A percentile compares a stretch with the other conserved stretches of the same genome.
phyloP scores from a whole-genome alignment of 2,329 filamentous ascomycete genomes.

The Cladophialophora immunda region DNA sequence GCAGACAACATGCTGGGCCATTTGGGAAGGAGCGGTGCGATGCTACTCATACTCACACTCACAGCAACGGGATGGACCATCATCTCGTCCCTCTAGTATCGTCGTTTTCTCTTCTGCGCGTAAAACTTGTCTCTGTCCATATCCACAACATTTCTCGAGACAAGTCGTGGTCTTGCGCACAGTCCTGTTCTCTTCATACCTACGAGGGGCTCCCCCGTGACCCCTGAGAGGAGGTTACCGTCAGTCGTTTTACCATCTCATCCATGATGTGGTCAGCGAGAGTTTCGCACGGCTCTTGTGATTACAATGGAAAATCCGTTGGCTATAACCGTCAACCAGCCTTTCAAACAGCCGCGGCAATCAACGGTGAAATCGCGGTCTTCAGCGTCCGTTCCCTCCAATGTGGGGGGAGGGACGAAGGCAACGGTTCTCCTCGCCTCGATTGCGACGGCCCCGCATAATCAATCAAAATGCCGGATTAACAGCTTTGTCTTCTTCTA shows the following conservation, averaged over 20 bases:
- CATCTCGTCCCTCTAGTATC: neutral
- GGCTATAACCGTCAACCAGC: neutral
- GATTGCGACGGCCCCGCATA: constrained; percentile 9
- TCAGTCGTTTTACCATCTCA: neutral
- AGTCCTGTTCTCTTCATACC: neutral
- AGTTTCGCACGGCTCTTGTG: neutral
- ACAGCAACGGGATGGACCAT: neutral
- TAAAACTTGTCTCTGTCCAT: neutral
- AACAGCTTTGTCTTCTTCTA: neutral
- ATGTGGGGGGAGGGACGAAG: neutral
- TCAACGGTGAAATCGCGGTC: constrained; percentile 17
- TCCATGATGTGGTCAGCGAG: neutral
- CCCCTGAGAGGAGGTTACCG: neutral
- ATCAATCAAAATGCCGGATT: constrained; percentile 1
- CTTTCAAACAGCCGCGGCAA: constrained; percentile 11
- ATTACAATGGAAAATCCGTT: neutral
- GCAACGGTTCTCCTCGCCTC: neutral
- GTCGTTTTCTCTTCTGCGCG: neutral
- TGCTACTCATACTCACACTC: neutral
- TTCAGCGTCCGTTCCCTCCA: neutral
- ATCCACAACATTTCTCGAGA: neutral
- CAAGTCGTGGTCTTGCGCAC: neutral
- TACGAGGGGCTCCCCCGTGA: neutral
- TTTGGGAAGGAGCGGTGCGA: constrained; percentile 2
- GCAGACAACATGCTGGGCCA: neutral